phyloP scores from a whole-genome alignment of 805 yeast genomes.

The Kuraishia molischiana region DNA sequence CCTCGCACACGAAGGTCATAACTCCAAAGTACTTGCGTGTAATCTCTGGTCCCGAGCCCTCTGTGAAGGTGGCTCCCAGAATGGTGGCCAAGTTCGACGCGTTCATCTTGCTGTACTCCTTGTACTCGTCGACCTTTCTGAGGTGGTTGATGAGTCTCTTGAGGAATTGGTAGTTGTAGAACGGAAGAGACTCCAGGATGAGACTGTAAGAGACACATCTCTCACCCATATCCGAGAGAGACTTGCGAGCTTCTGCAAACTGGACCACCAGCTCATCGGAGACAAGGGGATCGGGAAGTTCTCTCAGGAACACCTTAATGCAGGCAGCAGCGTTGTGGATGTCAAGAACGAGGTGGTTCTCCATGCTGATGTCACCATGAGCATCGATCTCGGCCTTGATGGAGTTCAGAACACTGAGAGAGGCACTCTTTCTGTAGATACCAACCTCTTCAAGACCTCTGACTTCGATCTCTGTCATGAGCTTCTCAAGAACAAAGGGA shows the following conservation, averaged over 20 bases:
- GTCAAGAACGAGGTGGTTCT: conserved; percentile 40
- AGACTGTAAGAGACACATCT: conserved; percentile 16
- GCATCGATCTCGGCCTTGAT: conserved; percentile 35
- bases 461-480: conserved; percentile 71
- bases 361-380: conserved; percentile 36
- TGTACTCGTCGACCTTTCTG: conserved; percentile 54
- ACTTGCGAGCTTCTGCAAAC: conserved; percentile 30
- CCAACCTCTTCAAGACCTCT: conserved; percentile 90
- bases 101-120: conserved; percentile 73
- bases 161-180: conserved; percentile 57
- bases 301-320: conserved; percentile 75
- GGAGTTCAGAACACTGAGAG: conserved; percentile 33
- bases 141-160: conserved; percentile 62
- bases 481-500: conserved; percentile 57
- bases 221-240: conserved; percentile 9
- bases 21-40: conserved; percentile 40
- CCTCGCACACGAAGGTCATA: conserved; percentile 44
- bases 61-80: conserved; percentile 56
- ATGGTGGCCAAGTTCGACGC: conserved; percentile 87
- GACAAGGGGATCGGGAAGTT: conserved; percentile 76
- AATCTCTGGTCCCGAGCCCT: conserved; percentile 39
- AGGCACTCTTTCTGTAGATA: conserved; percentile 63
- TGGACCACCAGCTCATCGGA: conserved; percentile 55
- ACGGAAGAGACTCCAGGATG: conserved; percentile 37
- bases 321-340: conserved; percentile 84